Evolutionary conservation across 2,329 filamentous ascomycete genomes (phyloP), one percentile per base, ranked within the genome.

Genomic region (Fusarium sp.): DNA sequence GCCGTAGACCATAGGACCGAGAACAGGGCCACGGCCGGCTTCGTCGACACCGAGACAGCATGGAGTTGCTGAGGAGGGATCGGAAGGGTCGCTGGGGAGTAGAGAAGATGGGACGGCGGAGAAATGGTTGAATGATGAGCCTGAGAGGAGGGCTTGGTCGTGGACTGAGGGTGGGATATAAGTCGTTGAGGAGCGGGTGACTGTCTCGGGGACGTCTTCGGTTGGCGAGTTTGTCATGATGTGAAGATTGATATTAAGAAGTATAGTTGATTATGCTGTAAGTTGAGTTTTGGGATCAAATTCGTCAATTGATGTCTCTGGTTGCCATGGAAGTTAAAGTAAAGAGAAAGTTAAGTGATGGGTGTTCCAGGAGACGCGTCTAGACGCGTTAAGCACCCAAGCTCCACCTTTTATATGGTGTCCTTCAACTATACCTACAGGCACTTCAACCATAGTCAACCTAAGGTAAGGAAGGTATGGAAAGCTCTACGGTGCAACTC

Each of bases 11-110:
- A 93, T 92, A 75, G 86, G 91, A 74, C 93, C 95, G 17, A 98
- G 88, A n/a, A 98, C 95, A 29, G 95, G 95, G 3, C 95, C 95
- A 78, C 95, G 90, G 49, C 95, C 95, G 74, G 95, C 95, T 85
- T 98, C 95, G 81, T 98, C 95, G 55, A 98, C 92, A 70, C 95
- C 95, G 27, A 98, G 87, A 25, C 93, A 91, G 81, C 93, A 96
- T 47, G 79, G 76, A 17, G 79, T 70, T 12, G 80, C 79, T 18
- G 82, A 75, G 22, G 79, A 70, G 7, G 82, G 76, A 46, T 81
- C 79, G 5, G 77, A 75, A 12, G 78, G 70, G 54, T 83, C 72
- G 68, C 84, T 76, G 3, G 86, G 81, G 27, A 86, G 86, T 57
- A 94, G 88, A n/a, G 83, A 80, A 0, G 87, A 79, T 2, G 93